phyloP scores from a whole-genome alignment of 2,329 filamentous ascomycete genomes.

The Verticillium isaacii region DNA sequence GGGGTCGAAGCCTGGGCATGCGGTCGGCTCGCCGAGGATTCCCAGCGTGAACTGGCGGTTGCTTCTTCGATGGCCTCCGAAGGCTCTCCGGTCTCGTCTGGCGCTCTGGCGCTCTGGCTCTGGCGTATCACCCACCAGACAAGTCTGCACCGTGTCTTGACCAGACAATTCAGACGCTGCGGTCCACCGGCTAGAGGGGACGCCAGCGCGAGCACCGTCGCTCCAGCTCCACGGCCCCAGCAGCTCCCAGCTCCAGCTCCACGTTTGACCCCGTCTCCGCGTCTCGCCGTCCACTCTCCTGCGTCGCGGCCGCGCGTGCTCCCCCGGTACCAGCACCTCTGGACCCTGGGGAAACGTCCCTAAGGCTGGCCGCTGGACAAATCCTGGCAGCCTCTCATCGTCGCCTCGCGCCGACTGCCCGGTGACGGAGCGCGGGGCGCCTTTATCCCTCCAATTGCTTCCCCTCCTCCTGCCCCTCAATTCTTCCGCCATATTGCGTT shows the following conservation, averaged over 20 bases:
- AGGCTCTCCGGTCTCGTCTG: neutral
- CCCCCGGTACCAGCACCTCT: neutral
- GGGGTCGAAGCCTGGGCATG: neutral
- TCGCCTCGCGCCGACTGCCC: neutral
- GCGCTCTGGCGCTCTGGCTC: neutral
- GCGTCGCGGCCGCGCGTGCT: neutral
- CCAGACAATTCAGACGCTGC: neutral
- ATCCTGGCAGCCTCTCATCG: neutral
- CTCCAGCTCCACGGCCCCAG: neutral
- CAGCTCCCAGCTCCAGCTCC: neutral
- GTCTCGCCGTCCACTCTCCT: neutral
- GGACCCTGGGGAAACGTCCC: neutral
- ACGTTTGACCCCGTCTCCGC: neutral
- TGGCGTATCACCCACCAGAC: neutral
- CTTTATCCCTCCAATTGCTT: slow-evolving; percentile 16
- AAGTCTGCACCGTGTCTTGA: neutral
- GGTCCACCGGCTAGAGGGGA: neutral
- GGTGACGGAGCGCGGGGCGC: slow-evolving; percentile 8
- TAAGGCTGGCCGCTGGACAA: neutral
- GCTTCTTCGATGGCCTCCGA: neutral
- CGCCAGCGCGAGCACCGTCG: neutral
- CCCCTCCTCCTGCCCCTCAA: slow-evolving; percentile 27
- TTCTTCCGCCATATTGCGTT: slow-evolving; percentile 24
- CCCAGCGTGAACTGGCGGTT: neutral
- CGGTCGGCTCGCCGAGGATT: neutral